Evolutionary conservation across 768 basidiomycete species (phyloP).

Genomic region (Suillus placidus): DNA sequence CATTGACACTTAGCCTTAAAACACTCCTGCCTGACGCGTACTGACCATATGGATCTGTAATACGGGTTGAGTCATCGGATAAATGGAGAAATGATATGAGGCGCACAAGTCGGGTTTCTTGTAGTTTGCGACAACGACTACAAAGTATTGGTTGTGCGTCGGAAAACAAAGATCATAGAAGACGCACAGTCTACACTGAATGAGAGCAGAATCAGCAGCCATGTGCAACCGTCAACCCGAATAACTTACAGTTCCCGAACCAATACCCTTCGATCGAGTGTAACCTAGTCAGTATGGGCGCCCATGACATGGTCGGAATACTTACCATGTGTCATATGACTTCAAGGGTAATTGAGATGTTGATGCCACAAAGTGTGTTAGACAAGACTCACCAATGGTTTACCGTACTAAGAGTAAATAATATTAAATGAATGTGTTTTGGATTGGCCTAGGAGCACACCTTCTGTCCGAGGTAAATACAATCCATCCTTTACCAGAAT

Average conservation of each 20-base stretch:
- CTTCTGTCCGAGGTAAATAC: conserved; percentile 96
- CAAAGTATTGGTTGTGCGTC: neutral
- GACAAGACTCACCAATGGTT: conserved; percentile 60
- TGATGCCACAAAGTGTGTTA: conserved; percentile 11
- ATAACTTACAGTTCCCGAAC: conserved; percentile 72
- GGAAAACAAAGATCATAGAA: conserved; percentile 9
- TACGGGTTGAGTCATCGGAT: conserved; percentile 15
- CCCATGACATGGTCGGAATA: neutral
- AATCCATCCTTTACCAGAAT: conserved; percentile 71
- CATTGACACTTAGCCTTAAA: conserved; percentile 25
- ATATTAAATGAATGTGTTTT: neutral
- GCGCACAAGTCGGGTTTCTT: conserved; percentile 81
- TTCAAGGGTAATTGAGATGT: conserved; percentile 19
- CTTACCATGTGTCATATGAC: conserved; percentile 64
- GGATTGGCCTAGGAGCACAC: conserved; percentile 36
- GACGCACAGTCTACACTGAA: conserved; percentile 71
- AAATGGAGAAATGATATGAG: neutral
- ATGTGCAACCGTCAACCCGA: neutral
- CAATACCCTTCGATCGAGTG: conserved; percentile 51
- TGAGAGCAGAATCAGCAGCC: conserved; percentile 2
- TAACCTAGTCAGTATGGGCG: conserved; percentile 10
- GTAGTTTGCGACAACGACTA: conserved; percentile 74
- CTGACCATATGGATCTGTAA: conserved; percentile 78
- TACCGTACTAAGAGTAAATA: conserved; percentile 57
- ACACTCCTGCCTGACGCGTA: conserved; percentile 32